Base-by-base conservation (phyloP, 768 basidiomycete genomes). In the Termitomyces sp. region DNA sequence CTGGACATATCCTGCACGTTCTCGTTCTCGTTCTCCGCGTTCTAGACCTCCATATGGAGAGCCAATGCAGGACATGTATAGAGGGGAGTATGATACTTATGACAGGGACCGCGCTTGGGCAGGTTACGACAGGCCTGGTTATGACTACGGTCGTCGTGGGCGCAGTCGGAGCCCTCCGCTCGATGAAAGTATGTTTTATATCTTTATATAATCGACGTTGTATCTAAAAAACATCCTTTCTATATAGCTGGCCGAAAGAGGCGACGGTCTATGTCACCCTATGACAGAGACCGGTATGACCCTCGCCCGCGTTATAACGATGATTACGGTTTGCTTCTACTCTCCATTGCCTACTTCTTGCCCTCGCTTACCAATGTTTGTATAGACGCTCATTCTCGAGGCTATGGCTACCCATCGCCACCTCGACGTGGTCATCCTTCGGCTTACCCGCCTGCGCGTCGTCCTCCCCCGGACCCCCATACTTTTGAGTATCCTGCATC, bases 11-110 rank as follows among this genome's bases (percentile, higher is more conserved):
- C 88, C 87, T 70, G 83, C 85, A 70, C 88, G 85, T 68, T 92
- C 91, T 68, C 89, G 88, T 67, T 93, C 91, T 65, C 88, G 90
- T 59, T 92, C 90, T 61, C 90, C 88, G 37, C 83, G 87, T 54
- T 68, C 81, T 44, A 78, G 85, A 65, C 76, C 80, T 10, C 73
- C 83, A 26, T 81, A 83, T 69, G 75, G 80, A 58, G 88, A 88
- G 59, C 63, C 77, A 55, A 69, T 70, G 64, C 80, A 82, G 54
- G 86, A 89, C 64, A 72, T 77, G 41, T 83, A 84, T 71, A 82
- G 87, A 58, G 73, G 77, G 16, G 81, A 84, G 63, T 90, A 85
- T 84, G 89, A 90, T 60, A 63, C 72, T 56, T 85, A 87, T 70
- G 89, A 92, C 69, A 79, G 88, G 69, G 89, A 90, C 62, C 79